Evolutionary conservation across 2,329 filamentous ascomycete genomes (phyloP).

Genomic region (Aspergillus sp.): DNA sequence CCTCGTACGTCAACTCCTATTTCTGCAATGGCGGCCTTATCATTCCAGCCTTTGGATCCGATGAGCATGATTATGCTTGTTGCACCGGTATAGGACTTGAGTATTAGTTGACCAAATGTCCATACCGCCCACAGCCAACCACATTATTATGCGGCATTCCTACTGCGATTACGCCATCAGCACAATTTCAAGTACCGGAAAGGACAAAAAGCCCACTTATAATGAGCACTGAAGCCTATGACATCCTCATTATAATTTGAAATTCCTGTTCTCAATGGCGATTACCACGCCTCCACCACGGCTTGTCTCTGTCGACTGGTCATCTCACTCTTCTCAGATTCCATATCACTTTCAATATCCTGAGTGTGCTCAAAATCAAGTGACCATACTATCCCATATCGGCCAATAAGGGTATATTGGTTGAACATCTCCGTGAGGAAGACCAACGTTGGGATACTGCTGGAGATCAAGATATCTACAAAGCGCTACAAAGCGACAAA

Average conservation of each 20-base stretch:
- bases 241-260: no score
- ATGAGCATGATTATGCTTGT: constrained; percentile 8
- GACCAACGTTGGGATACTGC: background rate
- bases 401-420: background rate
- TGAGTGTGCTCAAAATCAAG: background rate
- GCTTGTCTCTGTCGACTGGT: background rate
- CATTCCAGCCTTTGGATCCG: constrained; percentile 21
- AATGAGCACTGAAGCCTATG: no score
- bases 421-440: background rate
- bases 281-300: background rate
- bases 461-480: background rate
- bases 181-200: no score
- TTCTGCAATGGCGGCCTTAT: constrained; percentile 24
- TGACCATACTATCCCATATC: background rate
- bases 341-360: background rate
- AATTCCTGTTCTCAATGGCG: no score
- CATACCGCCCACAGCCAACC: no score
- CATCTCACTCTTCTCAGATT: background rate
- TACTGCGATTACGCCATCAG: no score
- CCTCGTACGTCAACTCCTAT: constrained; percentile 25
- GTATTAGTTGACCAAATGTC: no score
- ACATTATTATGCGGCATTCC: no score
- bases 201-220: no score
- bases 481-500: background rate
- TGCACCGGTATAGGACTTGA: no score